A percentile compares a stretch with the other conserved stretches of the same genome.
Conservation (phyloP, 768 basidiomycete genomes). For the Suillus decipiens region DNA sequence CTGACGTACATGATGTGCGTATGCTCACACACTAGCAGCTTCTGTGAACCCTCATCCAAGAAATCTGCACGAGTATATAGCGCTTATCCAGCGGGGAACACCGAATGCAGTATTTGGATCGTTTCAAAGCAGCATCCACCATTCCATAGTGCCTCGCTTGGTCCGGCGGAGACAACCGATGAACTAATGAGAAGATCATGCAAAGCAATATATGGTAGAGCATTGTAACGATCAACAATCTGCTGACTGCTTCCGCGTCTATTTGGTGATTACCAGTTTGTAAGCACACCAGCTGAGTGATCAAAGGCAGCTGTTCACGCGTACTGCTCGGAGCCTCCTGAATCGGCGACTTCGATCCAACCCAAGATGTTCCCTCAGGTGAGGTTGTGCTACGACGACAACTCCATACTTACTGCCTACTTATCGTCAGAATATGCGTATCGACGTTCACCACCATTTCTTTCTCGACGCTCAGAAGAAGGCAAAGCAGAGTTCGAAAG, state of each 20-base stretch:
- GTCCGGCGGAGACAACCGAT: background rate
- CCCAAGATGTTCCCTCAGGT: background rate
- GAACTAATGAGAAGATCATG: too few species aligned
- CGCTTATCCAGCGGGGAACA: background rate
- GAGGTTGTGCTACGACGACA: background rate
- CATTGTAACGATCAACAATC: too few species aligned
- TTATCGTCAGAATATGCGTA: conserved; percentile 15
- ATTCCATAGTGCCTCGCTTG: background rate
- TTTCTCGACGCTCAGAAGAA: conserved; percentile 59
- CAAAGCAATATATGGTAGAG: too few species aligned
- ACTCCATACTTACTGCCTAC: background rate
- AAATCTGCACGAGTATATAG: background rate
- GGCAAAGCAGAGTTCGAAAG: conserved; percentile 39
- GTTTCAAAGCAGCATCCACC: too few species aligned
- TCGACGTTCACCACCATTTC: conserved; percentile 82
- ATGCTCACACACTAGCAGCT: background rate
- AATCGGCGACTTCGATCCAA: background rate
- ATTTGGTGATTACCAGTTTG: too few species aligned
- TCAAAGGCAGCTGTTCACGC: too few species aligned
- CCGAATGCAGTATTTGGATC: background rate
- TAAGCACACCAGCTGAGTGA: too few species aligned
- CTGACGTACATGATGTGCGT: background rate
- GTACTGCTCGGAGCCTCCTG: background rate
- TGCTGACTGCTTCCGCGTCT: too few species aligned
- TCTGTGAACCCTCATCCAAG: background rate